Evolutionary conservation across 805 yeast species (phyloP), one percentile per base, ranked within the genome.

Genomic region (Maudiozyma turicensis): DNA sequence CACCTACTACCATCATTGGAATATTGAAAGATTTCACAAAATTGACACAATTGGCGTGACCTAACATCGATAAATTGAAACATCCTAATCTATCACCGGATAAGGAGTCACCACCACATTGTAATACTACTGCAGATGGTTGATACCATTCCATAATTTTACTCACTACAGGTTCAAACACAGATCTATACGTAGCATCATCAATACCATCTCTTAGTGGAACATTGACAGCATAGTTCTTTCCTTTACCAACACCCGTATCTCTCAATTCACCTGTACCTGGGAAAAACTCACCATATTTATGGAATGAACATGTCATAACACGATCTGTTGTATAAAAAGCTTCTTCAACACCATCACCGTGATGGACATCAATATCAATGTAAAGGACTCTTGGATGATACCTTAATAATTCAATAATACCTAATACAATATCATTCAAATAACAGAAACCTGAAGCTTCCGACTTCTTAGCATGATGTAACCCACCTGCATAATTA

Each of bases 341-440:
- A 0, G 97, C 97, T 67, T 91, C 98, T 66, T 91, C 96, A 15
- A 91, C 98, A 55, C 98, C 98, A 67, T 91, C 98, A 43, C 98
- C 98, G 63, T 91, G 98, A 66, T 91, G 98, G 11, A 91, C 78
- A 66, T 91, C 98, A 49, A 89, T 90, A 67, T 91, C 98, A 48
- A 91, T 86, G 65, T 91, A 91, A 63, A 91, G 73, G 7, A 91
- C 96, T 54, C 98, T 77, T 40, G 96, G 93, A 67, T 90, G 96
- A 54, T 86, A 88, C 47, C 96, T 72, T 52, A 91, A 72, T 40
- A 91, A 73, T 64, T 91, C 88, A 53, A 91, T 72, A 41, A 90
- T 87, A 44, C 95, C 88, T 44, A 91, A 72, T 1, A 89, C 98
- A 54, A 91, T 91, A 70, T 91, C 98, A 68, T 91, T 91, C 43